phyloP scores from a whole-genome alignment of 106 monocot genomes.

The Phalaenopsis equestris region DNA sequence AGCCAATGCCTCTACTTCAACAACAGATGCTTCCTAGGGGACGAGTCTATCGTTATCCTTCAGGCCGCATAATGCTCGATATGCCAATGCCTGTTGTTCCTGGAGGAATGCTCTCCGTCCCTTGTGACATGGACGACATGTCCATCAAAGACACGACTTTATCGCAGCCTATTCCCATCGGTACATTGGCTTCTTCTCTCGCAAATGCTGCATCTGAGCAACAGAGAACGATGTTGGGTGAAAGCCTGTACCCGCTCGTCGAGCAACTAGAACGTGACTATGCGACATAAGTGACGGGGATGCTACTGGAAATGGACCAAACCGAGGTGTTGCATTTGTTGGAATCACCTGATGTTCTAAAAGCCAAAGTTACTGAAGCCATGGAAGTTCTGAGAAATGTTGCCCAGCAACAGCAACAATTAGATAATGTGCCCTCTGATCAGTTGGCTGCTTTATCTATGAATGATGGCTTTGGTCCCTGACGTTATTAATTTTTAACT shows the following conservation, averaged over 20 bases:
- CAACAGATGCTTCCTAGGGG: conserved; percentile 61
- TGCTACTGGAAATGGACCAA: conserved; percentile 73
- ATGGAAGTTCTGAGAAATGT: conserved; percentile 55
- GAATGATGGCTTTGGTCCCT: too few relatives aligned
- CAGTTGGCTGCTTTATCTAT: too few relatives aligned
- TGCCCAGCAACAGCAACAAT: conserved; percentile 30
- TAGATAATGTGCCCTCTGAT: conserved; percentile 33
- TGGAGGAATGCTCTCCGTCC: conserved; percentile 31
- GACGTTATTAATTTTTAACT: too few relatives aligned
- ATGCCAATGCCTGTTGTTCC: conserved; percentile 28
- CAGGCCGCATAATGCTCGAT: conserved; percentile 45
- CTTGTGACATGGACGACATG: too few relatives aligned
- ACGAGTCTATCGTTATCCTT: conserved; percentile 59
- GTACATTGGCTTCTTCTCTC: conserved; percentile 44
- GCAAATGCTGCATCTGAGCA: conserved; percentile 48
- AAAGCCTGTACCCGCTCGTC: too few relatives aligned
- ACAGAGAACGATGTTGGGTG: conserved; percentile 53
- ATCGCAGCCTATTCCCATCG: too few relatives aligned
- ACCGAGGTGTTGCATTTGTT: conserved; percentile 66
- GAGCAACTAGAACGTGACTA: conserved; percentile 47
- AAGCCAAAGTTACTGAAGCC: too few relatives aligned
- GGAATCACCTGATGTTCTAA: too few relatives aligned
- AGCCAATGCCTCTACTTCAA: conserved; percentile 49
- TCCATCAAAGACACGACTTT: too few relatives aligned
- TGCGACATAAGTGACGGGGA: conserved; percentile 28